Conservation (phyloP, 148 eudicot species). For the Camellia sinensis region DNA sequence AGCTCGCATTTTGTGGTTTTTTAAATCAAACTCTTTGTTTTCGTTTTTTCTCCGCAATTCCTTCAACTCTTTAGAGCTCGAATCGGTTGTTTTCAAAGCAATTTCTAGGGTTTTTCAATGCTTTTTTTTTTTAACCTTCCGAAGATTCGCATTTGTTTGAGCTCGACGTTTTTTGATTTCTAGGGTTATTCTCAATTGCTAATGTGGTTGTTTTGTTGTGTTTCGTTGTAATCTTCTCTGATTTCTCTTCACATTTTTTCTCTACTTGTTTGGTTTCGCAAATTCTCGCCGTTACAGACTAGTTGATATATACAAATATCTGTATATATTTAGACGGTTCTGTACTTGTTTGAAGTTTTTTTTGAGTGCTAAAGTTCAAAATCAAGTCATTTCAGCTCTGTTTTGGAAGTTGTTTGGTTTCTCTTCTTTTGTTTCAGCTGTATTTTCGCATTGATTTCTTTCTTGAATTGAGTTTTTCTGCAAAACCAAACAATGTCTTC, state of each 20-base stretch:
- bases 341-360: background rate
- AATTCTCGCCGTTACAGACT: conserved; percentile 13
- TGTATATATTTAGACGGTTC: background rate
- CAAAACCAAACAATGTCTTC: conserved; percentile 6
- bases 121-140: background rate
- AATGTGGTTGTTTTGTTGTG: background rate
- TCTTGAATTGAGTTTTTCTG: background rate
- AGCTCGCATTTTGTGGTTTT: conserved; percentile 6
- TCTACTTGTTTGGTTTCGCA: background rate
- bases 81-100: background rate
- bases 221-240: background rate
- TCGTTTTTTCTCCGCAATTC: background rate
- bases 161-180: background rate
- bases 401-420: background rate
- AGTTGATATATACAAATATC: background rate
- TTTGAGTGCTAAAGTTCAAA: background rate
- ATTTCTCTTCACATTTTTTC: background rate
- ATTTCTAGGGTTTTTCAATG: conserved; percentile 2
- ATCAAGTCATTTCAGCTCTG: background rate
- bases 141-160: background rate
- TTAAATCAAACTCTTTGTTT: background rate
- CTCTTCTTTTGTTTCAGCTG: conserved; percentile 8
- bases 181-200: background rate
- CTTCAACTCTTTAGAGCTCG: background rate
- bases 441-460: conserved; percentile 2